Conservation (phyloP, 169 alveolate genomes). For the Eimeria maxima region DNA sequence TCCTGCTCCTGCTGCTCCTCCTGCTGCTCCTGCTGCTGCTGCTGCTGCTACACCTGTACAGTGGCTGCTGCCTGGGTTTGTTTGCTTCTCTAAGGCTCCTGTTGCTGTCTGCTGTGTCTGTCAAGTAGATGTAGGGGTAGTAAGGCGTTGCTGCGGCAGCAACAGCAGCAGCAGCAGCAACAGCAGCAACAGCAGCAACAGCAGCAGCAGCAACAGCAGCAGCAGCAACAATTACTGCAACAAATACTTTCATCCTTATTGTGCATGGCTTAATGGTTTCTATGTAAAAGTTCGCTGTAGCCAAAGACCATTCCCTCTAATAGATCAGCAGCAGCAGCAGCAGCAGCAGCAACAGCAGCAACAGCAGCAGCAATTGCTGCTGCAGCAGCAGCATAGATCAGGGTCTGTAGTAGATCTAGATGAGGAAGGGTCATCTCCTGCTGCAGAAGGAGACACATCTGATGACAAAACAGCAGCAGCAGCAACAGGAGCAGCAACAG, state of each 20-base stretch:
- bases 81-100: not conserved
- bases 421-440: too few relatives aligned
- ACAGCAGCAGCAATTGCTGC: too few relatives aligned
- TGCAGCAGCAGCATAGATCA: too few relatives aligned
- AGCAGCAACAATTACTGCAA: not conserved
- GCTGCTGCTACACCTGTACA: not conserved
- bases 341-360: too few relatives aligned
- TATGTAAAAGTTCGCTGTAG: not conserved
- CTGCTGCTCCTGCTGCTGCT: too few relatives aligned
- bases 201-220: not conserved
- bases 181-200: not conserved
- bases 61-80: not conserved
- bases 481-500: too few relatives aligned
- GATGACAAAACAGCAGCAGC: too few relatives aligned
- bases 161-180: not conserved
- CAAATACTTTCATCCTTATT: slow-evolving; percentile 4
- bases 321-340: not conserved
- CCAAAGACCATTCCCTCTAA: not conserved
- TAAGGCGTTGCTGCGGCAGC: not conserved
- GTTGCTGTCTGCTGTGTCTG: not conserved
- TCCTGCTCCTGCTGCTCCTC: too few relatives aligned
- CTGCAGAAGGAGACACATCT: too few relatives aligned
- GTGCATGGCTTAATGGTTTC: slow-evolving; percentile 1
- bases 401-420: too few relatives aligned
- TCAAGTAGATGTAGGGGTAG: not conserved